Evolutionary conservation across 192 early-diverging fungal genomes (phyloP), one percentile per base, ranked within the genome.

Genomic region (Phycomyces blakesleeanus): DNA sequence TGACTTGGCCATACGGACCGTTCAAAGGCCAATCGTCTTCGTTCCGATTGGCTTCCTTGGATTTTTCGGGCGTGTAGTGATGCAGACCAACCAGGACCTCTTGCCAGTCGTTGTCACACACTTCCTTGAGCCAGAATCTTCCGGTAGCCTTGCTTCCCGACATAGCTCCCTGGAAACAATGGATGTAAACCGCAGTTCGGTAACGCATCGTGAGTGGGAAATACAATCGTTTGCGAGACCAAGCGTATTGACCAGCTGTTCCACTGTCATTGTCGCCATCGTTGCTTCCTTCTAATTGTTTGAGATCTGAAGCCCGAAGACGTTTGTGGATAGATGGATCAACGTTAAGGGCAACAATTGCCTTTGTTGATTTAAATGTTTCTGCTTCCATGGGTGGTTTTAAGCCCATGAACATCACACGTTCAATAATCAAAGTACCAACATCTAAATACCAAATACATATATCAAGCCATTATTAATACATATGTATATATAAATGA

Each of bases 121-220:
- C 10, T 15, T 50, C 20, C 1, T 57, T 55, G 10, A 71, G 21
- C 63, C 63, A 71, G 27, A 71, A 59, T 25, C 58, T 22, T 16
- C 63, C 69, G 2, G 53, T 61, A 3, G 57, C 40, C 15, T 59
- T 51, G n/a, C 34, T 60, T 15, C n/a, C 20, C 4, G n/a, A 25
- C 2, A 71, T 47, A 6, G 54, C 15, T 1, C 63, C 57, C 38
- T 59, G 47, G 2, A 20, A 21, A 1, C 59, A 29, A 49, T 64
- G 62, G 7, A 64, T 29, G 39, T 65, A 71, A 20, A 71, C n/a
- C 15, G 69, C 63, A 49, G 69, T 71, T 26, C 53, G 38, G 44
- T 71, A 71, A 21, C 69, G 62, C 69, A 65, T 71, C 24, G 21
- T 55, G 20, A 71, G 24, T 3, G 69, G 63, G 38, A 71, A 65